Percentiles rank a stretch among this genome's conserved stretches.
These are phyloP conservation scores for maize (Zea mays) DNA, from an alignment of 176 grass and related monocot species.

Conservation along the genomic window Zm-B73-REFERENCE-NAM-5.0 NC_050097.1:25323501-25324000, in stretches of 20 bases:
- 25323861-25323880: background rate
- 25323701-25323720: background rate
- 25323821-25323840: background rate
- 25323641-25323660: constrained; percentile 18
- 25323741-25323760: background rate
- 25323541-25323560: background rate
- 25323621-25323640: background rate
- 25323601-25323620: background rate
- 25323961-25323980: constrained; percentile 81
- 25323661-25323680: background rate
- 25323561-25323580: background rate
- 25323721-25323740: constrained; percentile 27
- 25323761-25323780: background rate
- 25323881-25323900: constrained; percentile 55
- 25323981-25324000: constrained; percentile 96
- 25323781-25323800: background rate
- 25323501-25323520: background rate
- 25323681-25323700: background rate
- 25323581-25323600: background rate
- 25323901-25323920: constrained; percentile 94
- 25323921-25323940: constrained; percentile 94
- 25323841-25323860: background rate
- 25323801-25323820: background rate
- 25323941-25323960: constrained; percentile 82
- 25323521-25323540: background rate